These are phyloP conservation scores for Apiotrichum sp. DNA, from an alignment of 1,284 basidiomycete species.

Conservation along the genomic window DNA sequence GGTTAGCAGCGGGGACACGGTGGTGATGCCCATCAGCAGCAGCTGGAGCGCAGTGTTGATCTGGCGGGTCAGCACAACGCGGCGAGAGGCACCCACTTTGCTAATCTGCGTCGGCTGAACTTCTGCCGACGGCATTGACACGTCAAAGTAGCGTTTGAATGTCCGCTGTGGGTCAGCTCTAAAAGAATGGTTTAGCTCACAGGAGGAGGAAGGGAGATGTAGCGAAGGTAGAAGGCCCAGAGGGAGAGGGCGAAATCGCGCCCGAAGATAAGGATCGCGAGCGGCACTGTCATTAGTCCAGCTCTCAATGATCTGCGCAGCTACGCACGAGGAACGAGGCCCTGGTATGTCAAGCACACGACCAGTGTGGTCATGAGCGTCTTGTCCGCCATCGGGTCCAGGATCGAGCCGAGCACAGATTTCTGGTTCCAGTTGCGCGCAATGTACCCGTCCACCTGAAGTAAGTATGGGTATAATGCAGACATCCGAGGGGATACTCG, in stretches of 20 bases:
- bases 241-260: constrained; percentile 80
- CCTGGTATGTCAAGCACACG: constrained; percentile 73
- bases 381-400: constrained; percentile 98
- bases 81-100: constrained; percentile 56
- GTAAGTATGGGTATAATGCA: no score
- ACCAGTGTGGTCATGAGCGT: constrained; percentile 90
- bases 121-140: constrained; percentile 87
- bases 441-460: constrained; percentile 79
- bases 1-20: constrained; percentile 67
- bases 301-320: not conserved
- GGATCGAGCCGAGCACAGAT: constrained; percentile 84
- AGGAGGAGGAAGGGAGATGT: constrained; percentile 76
- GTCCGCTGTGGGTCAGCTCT: constrained; percentile 59
- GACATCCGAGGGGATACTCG: no score
- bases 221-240: constrained; percentile 91
- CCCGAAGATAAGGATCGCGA: constrained; percentile 81
- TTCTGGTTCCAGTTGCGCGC: constrained; percentile 78
- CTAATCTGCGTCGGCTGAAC: constrained; percentile 84
- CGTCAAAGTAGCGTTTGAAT: constrained; percentile 85
- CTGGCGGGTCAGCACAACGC: constrained; percentile 50
- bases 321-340: constrained; percentile 68
- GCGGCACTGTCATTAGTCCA: constrained; percentile 56
- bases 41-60: constrained; percentile 91
- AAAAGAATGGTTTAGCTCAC: constrained; percentile 48
- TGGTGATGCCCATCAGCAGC: constrained; percentile 79